Evolutionary conservation across 176 grass and related monocot species (phyloP), one percentile per base, ranked within the genome.

Genomic region (Sorghum bicolor): DNA sequence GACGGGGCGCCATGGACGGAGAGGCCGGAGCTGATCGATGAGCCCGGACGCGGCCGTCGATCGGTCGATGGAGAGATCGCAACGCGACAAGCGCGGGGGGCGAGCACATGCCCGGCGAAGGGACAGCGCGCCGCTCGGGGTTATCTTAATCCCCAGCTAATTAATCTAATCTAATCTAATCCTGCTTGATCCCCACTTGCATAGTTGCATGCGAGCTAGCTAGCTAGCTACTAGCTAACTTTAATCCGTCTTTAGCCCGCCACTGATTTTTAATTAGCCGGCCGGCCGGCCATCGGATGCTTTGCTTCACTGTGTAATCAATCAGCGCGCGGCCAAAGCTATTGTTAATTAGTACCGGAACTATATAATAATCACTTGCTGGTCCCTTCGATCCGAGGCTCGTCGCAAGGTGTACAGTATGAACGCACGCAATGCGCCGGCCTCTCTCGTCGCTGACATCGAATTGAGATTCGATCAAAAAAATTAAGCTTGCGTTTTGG

Each of bases 71-170:
- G 45, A 31, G 29, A 15, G 80, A 36, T 36, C 66, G 48, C 87
- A 83, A 84, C 16, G 77, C 84, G 87, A 84, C 80, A 92, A 89
- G 76, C 17, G 5, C 52, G 70, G 55, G n/a, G n/a, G 38, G 41
- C 3, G 5, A 61, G 87, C 85, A 93, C 91, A 93, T 90, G 91
- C 65, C 58, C 67, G 39, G 67, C 38, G 83, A 82, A 9, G 76
- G 52, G 86, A 88, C 90, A 92, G 87, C 78, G 85, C 91, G 85
- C 88, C 84, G 85, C 87, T 53, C 72, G 60, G 72, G 72, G 68
- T 86, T 88, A 86, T 85, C 67, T 86, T 88, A 92, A 88, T 85
- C 77, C 70, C 82, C 71, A 9, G 16, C 70, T 64, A 30, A 26
- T n/a, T 74, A 30, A 26, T 37, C 82, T 75, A 31, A 39, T 41